Evolutionary conservation across 1,139 yeast species (phyloP).

Genomic region (Yamadazyma diospyri): DNA sequence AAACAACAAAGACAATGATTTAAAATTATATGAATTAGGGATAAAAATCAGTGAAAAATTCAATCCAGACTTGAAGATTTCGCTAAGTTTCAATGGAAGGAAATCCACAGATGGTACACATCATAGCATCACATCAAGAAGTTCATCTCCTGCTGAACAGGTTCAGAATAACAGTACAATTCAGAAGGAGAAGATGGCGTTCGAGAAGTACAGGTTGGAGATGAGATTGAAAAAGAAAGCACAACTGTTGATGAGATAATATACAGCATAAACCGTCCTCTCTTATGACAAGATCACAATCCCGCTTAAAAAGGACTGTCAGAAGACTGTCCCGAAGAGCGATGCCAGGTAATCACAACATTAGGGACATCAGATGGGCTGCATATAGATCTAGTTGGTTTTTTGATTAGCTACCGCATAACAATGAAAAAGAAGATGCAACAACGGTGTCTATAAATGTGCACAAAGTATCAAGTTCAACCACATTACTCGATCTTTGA

Average conservation of each 20-base stretch:
- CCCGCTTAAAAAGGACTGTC: no score
- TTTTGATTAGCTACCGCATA: no score
- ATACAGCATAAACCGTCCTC: no score
- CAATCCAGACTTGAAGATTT: conserved; percentile 36
- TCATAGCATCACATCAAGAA: conserved; percentile 10
- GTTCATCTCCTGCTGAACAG: conserved; percentile 9
- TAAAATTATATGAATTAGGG: conserved; percentile 41
- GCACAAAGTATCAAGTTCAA: no score
- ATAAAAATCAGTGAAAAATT: conserved; percentile 30
- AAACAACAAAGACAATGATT: conserved; percentile 28
- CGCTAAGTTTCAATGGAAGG: conserved; percentile 25
- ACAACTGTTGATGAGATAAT: conserved; percentile 29
- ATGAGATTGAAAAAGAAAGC: conserved; percentile 45
- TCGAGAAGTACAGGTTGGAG: conserved; percentile 42
- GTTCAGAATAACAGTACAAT: neutral
- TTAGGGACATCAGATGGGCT: no score
- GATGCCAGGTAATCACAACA: no score
- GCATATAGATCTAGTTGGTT: no score
- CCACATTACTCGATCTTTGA: no score
- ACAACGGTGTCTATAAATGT: no score
- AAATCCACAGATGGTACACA: conserved; percentile 16
- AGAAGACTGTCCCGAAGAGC: no score
- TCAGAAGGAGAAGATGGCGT: conserved; percentile 30
- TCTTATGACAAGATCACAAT: no score
- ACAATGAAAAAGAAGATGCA: no score